Evolutionary conservation across 164 flowering plant species (phyloP).

Genomic region (Magnolia kwangsiensis): DNA sequence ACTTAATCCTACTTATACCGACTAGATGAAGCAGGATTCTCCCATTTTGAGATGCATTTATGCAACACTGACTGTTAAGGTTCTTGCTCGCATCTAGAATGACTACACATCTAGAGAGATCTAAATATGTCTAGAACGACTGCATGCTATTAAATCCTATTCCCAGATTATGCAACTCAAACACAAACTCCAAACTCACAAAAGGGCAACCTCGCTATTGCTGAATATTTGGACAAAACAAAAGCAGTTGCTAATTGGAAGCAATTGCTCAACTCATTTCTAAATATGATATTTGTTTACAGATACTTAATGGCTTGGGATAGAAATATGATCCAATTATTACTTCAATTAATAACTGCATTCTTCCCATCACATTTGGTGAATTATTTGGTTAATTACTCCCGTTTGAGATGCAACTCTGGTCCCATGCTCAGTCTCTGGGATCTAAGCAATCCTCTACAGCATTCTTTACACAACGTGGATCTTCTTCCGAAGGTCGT

Average conservation of each 20-base stretch:
- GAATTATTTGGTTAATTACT: background rate
- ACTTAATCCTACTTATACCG: background rate
- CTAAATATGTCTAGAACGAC: background rate
- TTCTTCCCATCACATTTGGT: background rate
- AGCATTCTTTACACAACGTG: background rate
- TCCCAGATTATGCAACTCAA: background rate
- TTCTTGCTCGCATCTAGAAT: background rate
- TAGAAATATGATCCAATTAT: background rate
- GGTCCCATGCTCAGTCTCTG: background rate
- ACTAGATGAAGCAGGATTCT: background rate
- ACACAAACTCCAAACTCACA: background rate
- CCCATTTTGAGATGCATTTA: background rate
- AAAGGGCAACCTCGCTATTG: background rate
- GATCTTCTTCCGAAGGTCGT: background rate
- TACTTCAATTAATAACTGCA: background rate
- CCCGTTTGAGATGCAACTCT: background rate
- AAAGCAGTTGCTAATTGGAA: background rate
- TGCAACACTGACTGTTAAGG: background rate
- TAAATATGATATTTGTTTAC: background rate
- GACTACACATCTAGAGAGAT: background rate
- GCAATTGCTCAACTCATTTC: background rate
- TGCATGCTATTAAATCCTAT: background rate
- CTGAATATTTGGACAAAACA: background rate
- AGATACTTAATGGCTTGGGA: background rate
- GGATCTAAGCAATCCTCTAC: background rate